Conservation (phyloP, 768 basidiomycete species). For the Trametes meyenii region DNA sequence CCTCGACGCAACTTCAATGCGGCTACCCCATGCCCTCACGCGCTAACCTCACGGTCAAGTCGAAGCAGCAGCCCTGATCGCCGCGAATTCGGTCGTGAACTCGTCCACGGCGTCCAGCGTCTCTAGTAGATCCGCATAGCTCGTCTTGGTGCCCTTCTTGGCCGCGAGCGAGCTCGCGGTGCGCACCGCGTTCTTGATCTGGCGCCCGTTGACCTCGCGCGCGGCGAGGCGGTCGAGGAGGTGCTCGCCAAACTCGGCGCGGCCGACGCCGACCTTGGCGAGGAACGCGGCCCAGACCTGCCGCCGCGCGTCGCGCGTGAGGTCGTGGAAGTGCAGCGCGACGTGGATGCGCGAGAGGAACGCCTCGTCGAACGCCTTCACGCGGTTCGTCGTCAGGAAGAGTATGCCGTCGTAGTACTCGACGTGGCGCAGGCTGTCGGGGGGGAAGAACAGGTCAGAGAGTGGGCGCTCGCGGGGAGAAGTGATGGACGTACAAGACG, state of each 20-base stretch:
- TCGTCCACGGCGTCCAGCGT: slow-evolving; percentile 67
- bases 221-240: slow-evolving; percentile 49
- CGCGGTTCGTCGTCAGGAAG: slow-evolving; percentile 46
- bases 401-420: slow-evolving; percentile 35
- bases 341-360: slow-evolving; percentile 70
- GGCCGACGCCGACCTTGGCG: slow-evolving; percentile 21
- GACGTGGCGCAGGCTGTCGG: slow-evolving; percentile 24
- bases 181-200: slow-evolving; percentile 69
- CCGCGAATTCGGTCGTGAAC: slow-evolving; percentile 24
- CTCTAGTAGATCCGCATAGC: slow-evolving; percentile 52
- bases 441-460: too few species aligned
- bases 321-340: slow-evolving; percentile 37
- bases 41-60: neutral
- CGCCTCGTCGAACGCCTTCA: slow-evolving; percentile 64
- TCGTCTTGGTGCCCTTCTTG: slow-evolving; percentile 47
- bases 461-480: too few species aligned
- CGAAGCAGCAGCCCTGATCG: neutral
- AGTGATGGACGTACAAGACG: slow-evolving; percentile 39
- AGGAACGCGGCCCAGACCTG: slow-evolving; percentile 34
- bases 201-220: slow-evolving; percentile 61
- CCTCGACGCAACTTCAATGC: too few species aligned
- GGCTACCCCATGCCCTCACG: neutral
- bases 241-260: slow-evolving; percentile 42
- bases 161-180: slow-evolving; percentile 62
- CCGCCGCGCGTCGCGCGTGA: slow-evolving; percentile 26